Evolutionary conservation across 2,329 filamentous ascomycete genomes (phyloP).

Genomic region (Clarireedia hainanense): DNA sequence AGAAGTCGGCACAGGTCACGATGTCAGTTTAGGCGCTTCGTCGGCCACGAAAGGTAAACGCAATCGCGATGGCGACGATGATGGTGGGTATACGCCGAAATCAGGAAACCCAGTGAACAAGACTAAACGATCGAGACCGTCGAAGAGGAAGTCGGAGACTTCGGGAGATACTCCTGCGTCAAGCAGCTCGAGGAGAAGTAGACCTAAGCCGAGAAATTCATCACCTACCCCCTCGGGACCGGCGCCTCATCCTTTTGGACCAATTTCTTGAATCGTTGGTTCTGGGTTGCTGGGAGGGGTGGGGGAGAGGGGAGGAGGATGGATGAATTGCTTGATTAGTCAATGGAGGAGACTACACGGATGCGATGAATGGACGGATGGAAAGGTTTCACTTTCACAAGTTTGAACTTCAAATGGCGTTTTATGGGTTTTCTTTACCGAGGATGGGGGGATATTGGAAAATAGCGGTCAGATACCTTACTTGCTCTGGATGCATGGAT

Average conservation of each 20-base stretch:
- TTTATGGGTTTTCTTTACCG: too few relatives aligned
- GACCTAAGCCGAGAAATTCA: constrained; percentile 1
- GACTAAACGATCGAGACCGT: constrained; percentile 22
- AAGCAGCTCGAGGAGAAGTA: constrained; percentile 7
- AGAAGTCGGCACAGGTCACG: constrained; percentile 30
- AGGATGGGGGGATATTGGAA: too few relatives aligned
- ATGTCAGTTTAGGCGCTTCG: constrained; percentile 21
- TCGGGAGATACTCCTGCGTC: background rate
- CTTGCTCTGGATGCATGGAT: too few relatives aligned
- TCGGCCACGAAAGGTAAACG: constrained; percentile 33
- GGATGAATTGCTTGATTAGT: background rate
- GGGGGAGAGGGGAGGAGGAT: background rate
- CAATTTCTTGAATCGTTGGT: background rate
- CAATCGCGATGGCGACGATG: constrained; percentile 43
- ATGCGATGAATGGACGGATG: too few relatives aligned
- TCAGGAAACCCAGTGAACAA: constrained; percentile 34
- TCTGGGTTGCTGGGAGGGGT: background rate
- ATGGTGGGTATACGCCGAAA: constrained; percentile 48
- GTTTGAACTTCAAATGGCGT: too few relatives aligned
- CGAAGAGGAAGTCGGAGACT: constrained; percentile 20
- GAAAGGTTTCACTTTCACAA: too few relatives aligned
- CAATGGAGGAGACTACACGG: too few relatives aligned
- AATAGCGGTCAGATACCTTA: too few relatives aligned
- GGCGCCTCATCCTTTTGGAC: constrained; percentile 5
- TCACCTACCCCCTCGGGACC: background rate